Evolutionary conservation across 2,329 filamentous ascomycete genomes (phyloP).

Genomic region (Bipolaris victoriae): DNA sequence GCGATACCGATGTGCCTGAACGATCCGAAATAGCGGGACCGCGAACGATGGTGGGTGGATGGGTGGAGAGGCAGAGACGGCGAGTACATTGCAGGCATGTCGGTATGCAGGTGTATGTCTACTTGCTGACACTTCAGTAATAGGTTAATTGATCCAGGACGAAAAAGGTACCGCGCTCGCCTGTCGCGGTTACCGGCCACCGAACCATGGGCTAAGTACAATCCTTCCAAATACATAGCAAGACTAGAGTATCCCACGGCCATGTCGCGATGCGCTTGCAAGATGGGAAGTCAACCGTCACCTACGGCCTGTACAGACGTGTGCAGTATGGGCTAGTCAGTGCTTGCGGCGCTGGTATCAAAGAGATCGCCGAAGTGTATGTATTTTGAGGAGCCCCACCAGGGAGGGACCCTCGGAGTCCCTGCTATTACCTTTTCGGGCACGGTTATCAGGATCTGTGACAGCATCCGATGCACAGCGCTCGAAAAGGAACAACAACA

Average conservation of each 20-base stretch:
- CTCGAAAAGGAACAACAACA: constrained; percentile 14
- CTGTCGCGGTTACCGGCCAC: no score
- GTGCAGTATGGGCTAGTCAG: constrained; percentile 1
- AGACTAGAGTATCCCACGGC: no score
- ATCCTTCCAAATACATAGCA: no score
- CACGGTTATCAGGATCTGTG: constrained; percentile 9
- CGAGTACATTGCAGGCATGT: not conserved
- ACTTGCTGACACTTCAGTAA: no score
- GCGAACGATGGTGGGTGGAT: constrained; percentile 2
- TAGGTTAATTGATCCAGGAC: no score
- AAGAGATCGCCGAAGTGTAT: constrained; percentile 3
- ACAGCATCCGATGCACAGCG: constrained; percentile 9
- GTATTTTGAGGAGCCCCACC: constrained; percentile 7
- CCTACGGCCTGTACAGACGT: not conserved
- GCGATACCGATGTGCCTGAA: constrained; percentile 16
- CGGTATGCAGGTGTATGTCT: not conserved
- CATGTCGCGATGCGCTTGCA: not conserved
- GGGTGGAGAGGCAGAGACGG: not conserved
- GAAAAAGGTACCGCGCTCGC: no score
- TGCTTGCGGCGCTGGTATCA: constrained; percentile 3
- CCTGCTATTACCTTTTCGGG: constrained; percentile 6
- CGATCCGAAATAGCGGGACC: constrained; percentile 9
- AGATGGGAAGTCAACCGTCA: not conserved
- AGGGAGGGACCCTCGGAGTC: constrained; percentile 6
- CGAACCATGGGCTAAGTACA: no score